phyloP scores from a whole-genome alignment of 352 stramenopile genomes.

The Globisporangium rhizosaccharum region DNA sequence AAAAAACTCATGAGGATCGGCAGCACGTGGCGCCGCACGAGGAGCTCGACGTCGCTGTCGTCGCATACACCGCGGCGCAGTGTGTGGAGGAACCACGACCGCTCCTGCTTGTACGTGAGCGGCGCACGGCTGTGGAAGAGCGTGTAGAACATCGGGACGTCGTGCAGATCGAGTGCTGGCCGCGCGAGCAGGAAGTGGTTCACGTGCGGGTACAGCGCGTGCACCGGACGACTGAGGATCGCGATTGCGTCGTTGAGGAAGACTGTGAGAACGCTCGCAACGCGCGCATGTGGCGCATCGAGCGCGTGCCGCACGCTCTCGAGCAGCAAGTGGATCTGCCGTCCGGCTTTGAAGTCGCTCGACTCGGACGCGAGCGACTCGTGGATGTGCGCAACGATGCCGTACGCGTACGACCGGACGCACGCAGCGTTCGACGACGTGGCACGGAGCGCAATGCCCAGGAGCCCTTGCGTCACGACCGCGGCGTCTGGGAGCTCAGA shows the following conservation, averaged over 20 bases:
- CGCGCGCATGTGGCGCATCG: constrained; percentile 33
- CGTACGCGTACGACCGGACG: constrained; percentile 64
- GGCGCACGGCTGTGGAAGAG: constrained; percentile 77
- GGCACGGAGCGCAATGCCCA: constrained; percentile 64
- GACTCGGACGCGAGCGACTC: constrained; percentile 57
- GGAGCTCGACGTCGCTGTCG: constrained; percentile 58
- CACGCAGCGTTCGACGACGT: constrained; percentile 53
- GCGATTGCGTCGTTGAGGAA: constrained; percentile 78
- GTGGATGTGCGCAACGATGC: constrained; percentile 70
- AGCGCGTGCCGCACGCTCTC: constrained; percentile 72
- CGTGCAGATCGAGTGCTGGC: constrained; percentile 64
- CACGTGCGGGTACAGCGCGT: constrained; percentile 71
- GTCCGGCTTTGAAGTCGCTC: constrained; percentile 62
- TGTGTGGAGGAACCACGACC: constrained; percentile 77
- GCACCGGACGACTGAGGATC: constrained; percentile 57
- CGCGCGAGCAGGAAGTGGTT: constrained; percentile 85
- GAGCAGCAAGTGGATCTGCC: constrained; percentile 76
- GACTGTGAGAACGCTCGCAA: constrained; percentile 76
- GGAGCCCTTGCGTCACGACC: constrained; percentile 64
- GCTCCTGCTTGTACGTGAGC: constrained; percentile 73
- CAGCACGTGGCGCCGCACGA: constrained; percentile 74
- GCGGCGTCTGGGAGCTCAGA: constrained; percentile 50
- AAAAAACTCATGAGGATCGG: constrained; percentile 83
- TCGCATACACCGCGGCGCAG: constrained; percentile 62
- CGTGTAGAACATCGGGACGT: constrained; percentile 88